Conservation (phyloP, 2,329 filamentous ascomycete genomes). For the Aspergillus caelatus region DNA sequence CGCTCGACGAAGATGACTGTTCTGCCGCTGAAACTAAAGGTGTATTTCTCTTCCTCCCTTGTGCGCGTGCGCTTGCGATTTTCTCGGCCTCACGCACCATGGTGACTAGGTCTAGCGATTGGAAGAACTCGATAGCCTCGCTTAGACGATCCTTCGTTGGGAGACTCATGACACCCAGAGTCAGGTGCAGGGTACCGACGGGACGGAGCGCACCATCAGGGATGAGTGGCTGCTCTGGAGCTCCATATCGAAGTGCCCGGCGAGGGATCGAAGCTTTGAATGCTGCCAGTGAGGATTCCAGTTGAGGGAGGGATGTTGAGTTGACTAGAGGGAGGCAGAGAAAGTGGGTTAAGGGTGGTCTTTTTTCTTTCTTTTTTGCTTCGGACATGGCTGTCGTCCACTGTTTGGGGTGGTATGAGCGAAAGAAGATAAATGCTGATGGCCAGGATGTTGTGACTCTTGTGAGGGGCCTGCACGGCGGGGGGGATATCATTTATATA, state of each 20-base stretch:
- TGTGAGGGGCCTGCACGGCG: not conserved
- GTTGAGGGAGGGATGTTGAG: slow-evolving; percentile 61
- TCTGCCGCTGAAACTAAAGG: not conserved
- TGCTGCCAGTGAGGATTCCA: slow-evolving; percentile 62
- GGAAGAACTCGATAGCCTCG: slow-evolving; percentile 49
- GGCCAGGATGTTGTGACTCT: not conserved
- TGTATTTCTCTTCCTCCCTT: not conserved
- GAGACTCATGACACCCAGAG: slow-evolving; percentile 83
- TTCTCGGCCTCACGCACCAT: slow-evolving; percentile 42
- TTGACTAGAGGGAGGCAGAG: slow-evolving; percentile 65
- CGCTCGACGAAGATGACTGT: not conserved
- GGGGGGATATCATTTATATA: slow-evolving; percentile 7
- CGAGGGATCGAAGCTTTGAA: slow-evolving; percentile 62
- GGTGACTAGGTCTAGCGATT: slow-evolving; percentile 47
- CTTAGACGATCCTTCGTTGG: slow-evolving; percentile 52
- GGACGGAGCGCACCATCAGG: slow-evolving; percentile 72
- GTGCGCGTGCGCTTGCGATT: slow-evolving; percentile 11
- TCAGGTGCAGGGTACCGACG: slow-evolving; percentile 79
- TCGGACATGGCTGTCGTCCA: slow-evolving; percentile 12
- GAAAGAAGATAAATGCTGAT: not conserved
- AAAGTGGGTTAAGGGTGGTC: slow-evolving; percentile 48
- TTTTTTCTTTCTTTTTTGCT: slow-evolving; percentile 23
- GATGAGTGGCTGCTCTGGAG: slow-evolving; percentile 44
- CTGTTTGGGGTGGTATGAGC: slow-evolving; percentile 7
- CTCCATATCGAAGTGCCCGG: slow-evolving; percentile 7